Base-by-base conservation (phyloP, 768 basidiomycete genomes). In the Leccinum subtestaceum region DNA sequence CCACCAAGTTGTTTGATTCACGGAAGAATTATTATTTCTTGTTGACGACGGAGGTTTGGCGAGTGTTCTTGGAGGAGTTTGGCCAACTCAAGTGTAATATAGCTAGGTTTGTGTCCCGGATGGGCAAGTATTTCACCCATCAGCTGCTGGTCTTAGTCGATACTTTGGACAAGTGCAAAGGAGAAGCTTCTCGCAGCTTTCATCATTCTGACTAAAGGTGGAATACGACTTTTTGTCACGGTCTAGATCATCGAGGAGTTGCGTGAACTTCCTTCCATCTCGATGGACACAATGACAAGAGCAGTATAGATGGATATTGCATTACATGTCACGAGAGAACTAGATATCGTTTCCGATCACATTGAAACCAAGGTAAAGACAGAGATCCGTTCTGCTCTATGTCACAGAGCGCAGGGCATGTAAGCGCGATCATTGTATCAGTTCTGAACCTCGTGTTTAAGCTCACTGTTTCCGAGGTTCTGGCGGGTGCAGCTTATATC, bases 401-500 rank as follows among this genome's bases (percentile, higher is more conserved):
- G 59, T 34, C 13, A 31, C 10, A 60, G 53, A 13, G 62, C 67
- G 12, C 62, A 69, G 3, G 64, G 67, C 21, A 66, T 68, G 67
- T 68, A 55, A 34, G 38, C 17, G 38, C 38, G 17, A 40, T 40
- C 38, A n/a, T n/a, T 40, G 38, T 38, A 21, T 47, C 27, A 27
- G 5, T 47, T 9, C 21, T 21, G 11, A 23, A 50, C n/a, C 47
- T 11, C 34, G n/a, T 31, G 29, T 2, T 15, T 6, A 48, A 11
- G 1, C 52, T 63, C 3, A 65, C 2, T 31, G 1, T 19, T 45
- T n/a, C 6, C 19, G 38, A 66, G 67, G 67, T 66, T 69, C 45
- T 62, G 62, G 0, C 66, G 67, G 67, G 62, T 64, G 2, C 58
- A 69, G 5, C 69, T 32, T 65, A 66, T 3, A 56, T 69, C 6